Base-by-base conservation (phyloP, 1,284 basidiomycete genomes). In the Ganoderma multipileum region DNA sequence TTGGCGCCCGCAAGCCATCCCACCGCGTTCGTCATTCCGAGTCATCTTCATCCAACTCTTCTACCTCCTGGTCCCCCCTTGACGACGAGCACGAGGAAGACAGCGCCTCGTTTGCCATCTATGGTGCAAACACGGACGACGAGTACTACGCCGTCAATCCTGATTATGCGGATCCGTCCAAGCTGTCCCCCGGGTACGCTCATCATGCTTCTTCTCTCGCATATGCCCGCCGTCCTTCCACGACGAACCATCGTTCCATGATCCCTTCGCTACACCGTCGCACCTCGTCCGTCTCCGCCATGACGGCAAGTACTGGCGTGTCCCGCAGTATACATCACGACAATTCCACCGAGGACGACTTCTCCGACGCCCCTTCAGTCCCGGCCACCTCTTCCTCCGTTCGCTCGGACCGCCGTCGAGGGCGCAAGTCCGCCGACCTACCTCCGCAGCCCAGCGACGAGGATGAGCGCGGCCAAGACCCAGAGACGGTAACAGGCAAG, bases 211-310 rank as follows among this genome's bases (percentile, higher is more conserved):
- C 74, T 26, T 73, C 71, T 36, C 80, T 93, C 8, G 87, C 85
- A 7, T 92, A 93, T 75, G 85, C 89, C 66, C 89, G 92, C 67
- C 84, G 88, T 9, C 91, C 91, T 1, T 91, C 90, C 39, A 82
- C 87, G 20, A 92, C 89, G 61, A 93, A 93, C 81, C 87, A 88
- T 74, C 85, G 83, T 57, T 87, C 87, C 4, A 88, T 85, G 61
- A 85, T 91, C 30, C 87, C 89, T 64, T 81, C 84, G 65, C 80
- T 88, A 63, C 86, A 89, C 73, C 83, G 83, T 61, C 87, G 86
- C 75, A 83, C 83, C 33, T 85, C 85, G 12, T 87, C 86, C 11
- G 73, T 75, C 26, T 82, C 83, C 20, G 79, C 78, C 79, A 66
- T 69, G 1, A 67, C 68, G 1, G 64, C 72, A 1, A 82, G 84